Evolutionary conservation across 805 yeast genomes (phyloP).

Genomic region (Scheffersomyces amazonensis): DNA sequence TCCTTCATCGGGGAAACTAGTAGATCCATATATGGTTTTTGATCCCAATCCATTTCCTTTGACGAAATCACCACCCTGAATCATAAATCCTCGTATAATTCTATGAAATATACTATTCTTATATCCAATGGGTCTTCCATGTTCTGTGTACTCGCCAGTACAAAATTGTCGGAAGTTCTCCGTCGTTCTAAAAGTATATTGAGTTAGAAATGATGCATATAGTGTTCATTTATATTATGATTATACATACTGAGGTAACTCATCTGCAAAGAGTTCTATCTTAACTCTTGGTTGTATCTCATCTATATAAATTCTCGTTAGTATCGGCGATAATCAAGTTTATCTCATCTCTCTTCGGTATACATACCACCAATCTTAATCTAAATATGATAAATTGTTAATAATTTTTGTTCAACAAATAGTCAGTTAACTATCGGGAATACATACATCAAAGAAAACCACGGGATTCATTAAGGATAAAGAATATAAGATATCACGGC

Average conservation of each 20-base stretch:
- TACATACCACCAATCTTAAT: slow-evolving; percentile 24
- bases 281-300: slow-evolving; percentile 30
- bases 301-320: slow-evolving; percentile 9
- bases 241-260: slow-evolving; percentile 5
- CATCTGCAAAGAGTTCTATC: slow-evolving; percentile 50
- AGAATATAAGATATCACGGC: no score
- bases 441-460: slow-evolving; percentile 41
- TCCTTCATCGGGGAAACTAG: slow-evolving; percentile 39
- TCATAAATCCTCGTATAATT: slow-evolving; percentile 32
- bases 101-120: slow-evolving; percentile 56
- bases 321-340: not conserved
- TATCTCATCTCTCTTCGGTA: not conserved
- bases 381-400: slow-evolving; percentile 13
- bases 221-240: not conserved
- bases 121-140: slow-evolving; percentile 52
- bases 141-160: slow-evolving; percentile 12
- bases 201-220: not conserved
- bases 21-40: slow-evolving; percentile 54
- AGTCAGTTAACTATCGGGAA: slow-evolving; percentile 5
- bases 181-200: not conserved
- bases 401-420: not conserved
- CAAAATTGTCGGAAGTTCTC: slow-evolving; percentile 30
- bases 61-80: slow-evolving; percentile 38
- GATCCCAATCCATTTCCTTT: slow-evolving; percentile 81
- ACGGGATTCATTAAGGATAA: slow-evolving; percentile 14